Base-by-base conservation (phyloP, 345 rosid genomes). In the Eucalyptus tenuipes region DNA sequence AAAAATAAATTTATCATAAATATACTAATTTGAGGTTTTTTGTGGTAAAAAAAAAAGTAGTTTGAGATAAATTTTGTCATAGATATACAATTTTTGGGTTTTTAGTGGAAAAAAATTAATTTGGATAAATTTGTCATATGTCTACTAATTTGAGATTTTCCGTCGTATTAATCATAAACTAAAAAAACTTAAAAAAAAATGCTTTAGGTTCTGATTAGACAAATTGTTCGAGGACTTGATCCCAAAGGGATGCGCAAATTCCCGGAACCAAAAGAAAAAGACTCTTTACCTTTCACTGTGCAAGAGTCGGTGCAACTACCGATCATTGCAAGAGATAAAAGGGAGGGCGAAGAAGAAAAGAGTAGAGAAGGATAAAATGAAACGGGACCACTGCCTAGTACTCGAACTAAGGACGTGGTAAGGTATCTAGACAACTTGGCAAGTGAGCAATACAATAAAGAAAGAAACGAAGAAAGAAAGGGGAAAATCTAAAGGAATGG, bases 381-480 rank as follows among this genome's bases (percentile, higher is more conserved):
- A 75, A 75, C 27, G 40, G 87, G 87, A 86, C 87, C 87, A 33
- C 87, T 50, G 22, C 87, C 66, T 52, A 37, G 87, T 50, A 52
- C 48, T 33, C 47, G 18, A 3, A 86, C 87, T 22, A 33, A 33
- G 4, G 87, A 86, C 87, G 40, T 52, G 29, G 44, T 22, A 50
- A 31, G 22, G 42, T 86, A 86, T 86, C 87, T 44, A 53, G 37
- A 86, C 87, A 49, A 86, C 61, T 86, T 86, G 47, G 82, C 82
- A 37, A 75, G 87, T 52, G 87, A 86, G 87, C 45, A 86, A 86
- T 55, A 14, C 59, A 53, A 44, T 7, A 86, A 86, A 53, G 47
- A 86, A 53, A 52, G 45, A 86, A 52, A 52, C 61, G 31, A 52
- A 50, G 40, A 49, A 85, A 37, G 52, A 49, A 85, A 49, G 14